phyloP scores from a whole-genome alignment of 2,329 filamentous ascomycete genomes.

The Xylariaceae sp. region DNA sequence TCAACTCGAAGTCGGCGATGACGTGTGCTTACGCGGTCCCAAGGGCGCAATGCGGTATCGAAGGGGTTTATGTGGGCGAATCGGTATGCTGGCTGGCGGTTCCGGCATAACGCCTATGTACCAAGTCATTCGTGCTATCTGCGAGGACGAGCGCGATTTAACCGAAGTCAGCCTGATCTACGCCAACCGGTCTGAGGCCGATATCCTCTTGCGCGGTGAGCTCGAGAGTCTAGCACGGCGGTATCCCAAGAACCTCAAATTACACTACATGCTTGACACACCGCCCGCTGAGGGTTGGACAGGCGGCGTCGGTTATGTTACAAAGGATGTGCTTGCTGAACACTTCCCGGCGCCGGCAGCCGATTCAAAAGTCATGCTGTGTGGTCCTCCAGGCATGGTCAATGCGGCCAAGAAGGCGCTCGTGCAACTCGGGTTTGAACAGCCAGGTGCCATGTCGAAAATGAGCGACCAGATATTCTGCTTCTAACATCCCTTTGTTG shows the following conservation, averaged over 20 bases:
- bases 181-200: conserved; percentile 54
- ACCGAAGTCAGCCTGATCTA: conserved; percentile 57
- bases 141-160: conserved; percentile 54
- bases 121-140: conserved; percentile 61
- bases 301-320: conserved; percentile 48
- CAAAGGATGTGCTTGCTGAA: conserved; percentile 45
- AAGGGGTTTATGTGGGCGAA: conserved; percentile 37
- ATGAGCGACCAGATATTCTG: conserved; percentile 52
- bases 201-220: conserved; percentile 55
- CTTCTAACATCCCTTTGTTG: conserved; percentile 13
- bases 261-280: conserved; percentile 52
- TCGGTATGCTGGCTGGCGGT: conserved; percentile 55
- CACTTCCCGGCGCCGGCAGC: conserved; percentile 42
- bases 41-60: conserved; percentile 54
- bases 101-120: conserved; percentile 54
- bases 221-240: conserved; percentile 49
- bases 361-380: conserved; percentile 53
- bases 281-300: conserved; percentile 44
- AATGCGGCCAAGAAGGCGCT: conserved; percentile 51
- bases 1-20: conserved; percentile 44
- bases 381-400: conserved; percentile 59
- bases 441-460: conserved; percentile 46
- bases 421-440: conserved; percentile 46
- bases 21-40: conserved; percentile 50
- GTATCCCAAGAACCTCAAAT: conserved; percentile 50